phyloP scores from a whole-genome alignment of 352 stramenopile genomes.

The Pythium insidiosum region DNA sequence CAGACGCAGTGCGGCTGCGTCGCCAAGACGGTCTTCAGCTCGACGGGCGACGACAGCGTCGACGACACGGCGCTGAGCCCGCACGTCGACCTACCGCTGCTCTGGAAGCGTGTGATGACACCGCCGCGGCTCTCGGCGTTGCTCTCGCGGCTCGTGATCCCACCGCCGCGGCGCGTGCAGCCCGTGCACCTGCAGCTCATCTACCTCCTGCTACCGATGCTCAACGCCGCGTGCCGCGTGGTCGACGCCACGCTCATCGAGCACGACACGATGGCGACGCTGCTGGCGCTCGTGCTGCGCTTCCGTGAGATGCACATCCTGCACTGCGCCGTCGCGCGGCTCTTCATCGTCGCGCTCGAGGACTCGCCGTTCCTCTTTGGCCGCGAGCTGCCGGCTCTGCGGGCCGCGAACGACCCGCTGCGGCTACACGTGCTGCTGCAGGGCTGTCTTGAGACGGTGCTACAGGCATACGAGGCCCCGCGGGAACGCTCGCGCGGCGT shows the following conservation, averaged over 20 bases:
- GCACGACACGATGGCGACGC: constrained; percentile 26
- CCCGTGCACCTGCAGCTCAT: constrained; percentile 57
- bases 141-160: constrained; percentile 23
- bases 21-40: constrained; percentile 34
- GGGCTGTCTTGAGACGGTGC: constrained; percentile 31
- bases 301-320: constrained; percentile 86
- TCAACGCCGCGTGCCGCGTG: constrained; percentile 57
- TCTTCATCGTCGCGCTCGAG: constrained; percentile 75
- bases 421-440: constrained; percentile 46
- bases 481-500: not conserved
- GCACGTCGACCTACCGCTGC: constrained; percentile 40
- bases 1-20: constrained; percentile 66
- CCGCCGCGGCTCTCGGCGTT: constrained; percentile 30
- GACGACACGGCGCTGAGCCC: constrained; percentile 25
- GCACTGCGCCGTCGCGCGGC: constrained; percentile 49
- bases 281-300: constrained; percentile 87
- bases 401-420: constrained; percentile 37
- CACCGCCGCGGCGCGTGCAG: constrained; percentile 30
- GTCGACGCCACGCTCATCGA: constrained; percentile 39
- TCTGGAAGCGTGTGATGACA: constrained; percentile 59
- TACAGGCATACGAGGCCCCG: constrained; percentile 24
- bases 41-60: constrained; percentile 1
- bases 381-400: constrained; percentile 59
- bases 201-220: constrained; percentile 68
- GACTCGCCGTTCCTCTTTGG: constrained; percentile 77